Percentiles rank a stretch among this genome's conserved stretches.
These are phyloP conservation scores for Canavalia gladiata DNA, from an alignment of 306 rosid genomes.

Conservation along the genomic window DNA sequence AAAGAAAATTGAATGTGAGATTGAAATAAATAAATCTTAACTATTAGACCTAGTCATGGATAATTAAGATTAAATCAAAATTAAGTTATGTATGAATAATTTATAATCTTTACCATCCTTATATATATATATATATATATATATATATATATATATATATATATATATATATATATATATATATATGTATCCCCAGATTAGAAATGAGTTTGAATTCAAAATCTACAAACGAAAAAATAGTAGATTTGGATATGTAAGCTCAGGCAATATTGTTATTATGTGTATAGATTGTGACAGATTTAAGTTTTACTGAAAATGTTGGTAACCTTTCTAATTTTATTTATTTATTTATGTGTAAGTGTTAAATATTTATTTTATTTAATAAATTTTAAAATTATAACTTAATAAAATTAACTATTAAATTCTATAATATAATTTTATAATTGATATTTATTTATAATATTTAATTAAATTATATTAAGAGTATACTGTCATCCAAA, in stretches of 20 bases:
- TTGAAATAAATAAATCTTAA: too few species aligned
- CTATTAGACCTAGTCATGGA: too few species aligned
- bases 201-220: background rate
- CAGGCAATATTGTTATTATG: background rate
- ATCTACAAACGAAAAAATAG: background rate
- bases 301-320: background rate
- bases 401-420: background rate
- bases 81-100: too few species aligned
- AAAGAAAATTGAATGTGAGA: too few species aligned
- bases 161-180: too few species aligned
- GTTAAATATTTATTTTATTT: background rate
- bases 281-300: background rate
- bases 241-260: background rate
- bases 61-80: too few species aligned
- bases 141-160: too few species aligned
- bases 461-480: too few species aligned
- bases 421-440: background rate
- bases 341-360: background rate
- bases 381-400: background rate
- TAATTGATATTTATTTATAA: too few species aligned
- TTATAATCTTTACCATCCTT: too few species aligned
- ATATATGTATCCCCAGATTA: background rate
- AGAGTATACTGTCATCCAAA: too few species aligned
- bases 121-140: too few species aligned
- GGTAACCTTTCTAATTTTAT: background rate